Evolutionary conservation across 108 stramenopile species (phyloP).

Genomic region (Skeletonema costatum): DNA sequence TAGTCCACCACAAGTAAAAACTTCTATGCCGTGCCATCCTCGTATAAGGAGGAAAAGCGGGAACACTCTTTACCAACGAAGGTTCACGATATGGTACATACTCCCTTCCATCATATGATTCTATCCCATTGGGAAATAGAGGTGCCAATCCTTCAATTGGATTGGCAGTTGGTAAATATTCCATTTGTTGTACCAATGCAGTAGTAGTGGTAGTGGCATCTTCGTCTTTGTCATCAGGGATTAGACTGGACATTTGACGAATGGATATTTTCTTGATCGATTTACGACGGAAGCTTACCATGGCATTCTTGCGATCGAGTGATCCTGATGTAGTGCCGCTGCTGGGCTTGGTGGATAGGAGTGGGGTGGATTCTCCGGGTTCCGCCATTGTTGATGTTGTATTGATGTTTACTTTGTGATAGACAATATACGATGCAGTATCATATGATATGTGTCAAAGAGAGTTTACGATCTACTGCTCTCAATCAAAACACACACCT

Average conservation of each 20-base stretch:
- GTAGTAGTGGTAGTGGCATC: background rate
- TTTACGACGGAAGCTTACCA: background rate
- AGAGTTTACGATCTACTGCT: background rate
- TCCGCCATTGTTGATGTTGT: background rate
- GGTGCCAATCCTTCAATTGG: constrained; percentile 41
- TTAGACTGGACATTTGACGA: background rate
- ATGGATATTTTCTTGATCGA: background rate
- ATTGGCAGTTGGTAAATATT: background rate
- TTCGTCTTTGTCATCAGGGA: background rate
- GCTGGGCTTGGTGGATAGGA: background rate
- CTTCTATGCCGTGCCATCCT: constrained; percentile 40
- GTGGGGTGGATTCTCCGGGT: constrained; percentile 28
- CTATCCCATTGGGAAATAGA: constrained; percentile 16
- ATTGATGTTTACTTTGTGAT: background rate
- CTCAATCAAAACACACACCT: background rate
- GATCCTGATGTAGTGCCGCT: background rate
- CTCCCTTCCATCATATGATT: constrained; percentile 9
- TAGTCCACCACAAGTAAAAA: constrained; percentile 44
- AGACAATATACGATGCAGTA: too few species aligned
- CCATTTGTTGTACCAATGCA: background rate
- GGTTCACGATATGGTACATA: constrained; percentile 26
- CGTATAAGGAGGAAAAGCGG: constrained; percentile 37
- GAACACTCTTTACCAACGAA: constrained; percentile 28
- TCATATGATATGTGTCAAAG: too few species aligned
- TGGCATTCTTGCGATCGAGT: background rate